Percentiles rank a stretch among this genome's conserved stretches.
phyloP scores from a whole-genome alignment of 345 rosid species.

The Heritiera fomes region DNA sequence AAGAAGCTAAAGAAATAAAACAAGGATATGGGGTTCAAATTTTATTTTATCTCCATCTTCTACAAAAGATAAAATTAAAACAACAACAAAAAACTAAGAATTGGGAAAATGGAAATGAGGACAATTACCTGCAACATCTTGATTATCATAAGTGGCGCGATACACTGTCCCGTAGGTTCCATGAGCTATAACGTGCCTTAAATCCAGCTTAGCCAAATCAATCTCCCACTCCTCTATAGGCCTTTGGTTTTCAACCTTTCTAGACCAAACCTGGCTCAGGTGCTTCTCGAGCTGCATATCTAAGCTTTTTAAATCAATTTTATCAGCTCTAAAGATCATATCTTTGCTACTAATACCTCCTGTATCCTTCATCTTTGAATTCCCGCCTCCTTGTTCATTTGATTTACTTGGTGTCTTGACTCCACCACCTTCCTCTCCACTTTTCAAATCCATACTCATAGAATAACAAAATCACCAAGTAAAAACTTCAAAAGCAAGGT shows the following conservation, averaged over 20 bases:
- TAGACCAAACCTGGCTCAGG: constrained; percentile 81
- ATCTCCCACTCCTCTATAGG: constrained; percentile 89
- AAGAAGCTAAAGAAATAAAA: not conserved
- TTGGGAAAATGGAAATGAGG: constrained; percentile 9
- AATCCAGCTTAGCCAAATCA: constrained; percentile 72
- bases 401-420: constrained; percentile 26
- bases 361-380: constrained; percentile 44
- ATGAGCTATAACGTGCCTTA: constrained; percentile 58
- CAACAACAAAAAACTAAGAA: not conserved
- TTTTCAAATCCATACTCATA: constrained; percentile 46
- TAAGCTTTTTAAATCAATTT: constrained; percentile 80
- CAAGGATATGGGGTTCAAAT: not conserved
- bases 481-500: constrained; percentile 12
- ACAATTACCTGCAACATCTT: constrained; percentile 81
- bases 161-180: constrained; percentile 90
- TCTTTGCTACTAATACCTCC: constrained; percentile 62
- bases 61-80: not conserved
- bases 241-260: constrained; percentile 52
- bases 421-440: constrained; percentile 37
- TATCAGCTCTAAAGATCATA: constrained; percentile 72
- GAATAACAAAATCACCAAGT: constrained; percentile 14
- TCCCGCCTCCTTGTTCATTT: constrained; percentile 23
- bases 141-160: constrained; percentile 66
- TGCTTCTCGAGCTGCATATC: constrained; percentile 94
- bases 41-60: not conserved